Evolutionary conservation across 257 asterid genomes (phyloP).

Genomic region (Penstemon eatonii): DNA sequence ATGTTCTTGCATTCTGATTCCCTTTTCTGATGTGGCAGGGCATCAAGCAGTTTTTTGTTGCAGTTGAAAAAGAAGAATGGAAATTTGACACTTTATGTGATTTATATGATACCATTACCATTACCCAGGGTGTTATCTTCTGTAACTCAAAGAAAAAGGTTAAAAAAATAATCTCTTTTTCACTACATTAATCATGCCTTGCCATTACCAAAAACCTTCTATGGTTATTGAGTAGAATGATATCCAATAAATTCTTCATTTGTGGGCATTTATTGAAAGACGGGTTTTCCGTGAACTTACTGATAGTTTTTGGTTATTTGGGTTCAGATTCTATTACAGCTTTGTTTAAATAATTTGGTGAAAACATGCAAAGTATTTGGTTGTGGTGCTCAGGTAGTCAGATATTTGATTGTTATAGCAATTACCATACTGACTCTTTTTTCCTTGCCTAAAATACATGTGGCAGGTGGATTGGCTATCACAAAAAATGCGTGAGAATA

Average conservation of each 20-base stretch:
- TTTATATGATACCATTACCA: constrained; percentile 91
- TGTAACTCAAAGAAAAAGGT: constrained; percentile 97
- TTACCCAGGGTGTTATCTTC: constrained; percentile 96
- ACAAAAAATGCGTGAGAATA: constrained; percentile 60
- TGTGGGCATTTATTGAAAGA: not conserved
- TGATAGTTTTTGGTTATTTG: not conserved
- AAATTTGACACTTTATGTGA: constrained; percentile 92
- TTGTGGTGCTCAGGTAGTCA: not conserved
- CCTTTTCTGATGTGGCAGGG: constrained; percentile 52
- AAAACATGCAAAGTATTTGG: not conserved
- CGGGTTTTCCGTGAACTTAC: not conserved
- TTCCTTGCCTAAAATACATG: not conserved
- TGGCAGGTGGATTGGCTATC: constrained; percentile 85
- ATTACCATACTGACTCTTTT: not conserved
- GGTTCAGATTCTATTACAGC: not conserved
- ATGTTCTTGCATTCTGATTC: constrained; percentile 13
- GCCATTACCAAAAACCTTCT: not conserved
- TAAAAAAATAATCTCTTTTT: constrained; percentile 10
- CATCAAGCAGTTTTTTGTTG: constrained; percentile 95
- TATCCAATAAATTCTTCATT: not conserved
- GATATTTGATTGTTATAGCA: not conserved
- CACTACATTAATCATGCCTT: not conserved
- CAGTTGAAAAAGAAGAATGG: constrained; percentile 97
- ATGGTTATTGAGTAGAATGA: not conserved
- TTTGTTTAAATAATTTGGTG: not conserved